Evolutionary conservation across 768 basidiomycete genomes (phyloP), one percentile per base, ranked within the genome.

Genomic region (Agaricus bisporus): DNA sequence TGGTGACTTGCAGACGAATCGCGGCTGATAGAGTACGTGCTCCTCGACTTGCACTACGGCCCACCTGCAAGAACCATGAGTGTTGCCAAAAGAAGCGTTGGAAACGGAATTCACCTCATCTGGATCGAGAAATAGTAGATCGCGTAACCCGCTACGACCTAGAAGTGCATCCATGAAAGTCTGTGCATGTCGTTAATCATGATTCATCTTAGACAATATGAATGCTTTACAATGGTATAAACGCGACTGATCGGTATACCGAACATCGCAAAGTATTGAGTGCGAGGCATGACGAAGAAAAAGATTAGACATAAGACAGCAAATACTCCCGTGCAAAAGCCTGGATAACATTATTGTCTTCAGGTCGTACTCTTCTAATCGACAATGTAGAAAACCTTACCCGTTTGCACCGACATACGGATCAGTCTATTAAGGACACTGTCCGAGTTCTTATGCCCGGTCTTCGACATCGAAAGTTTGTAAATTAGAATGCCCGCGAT

Each of bases 171-270:
- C 59, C 56, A 64, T 60, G 20, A 61, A 55, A n/a, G 61, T 60
- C 62, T 61, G 44, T 18, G 25, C 18, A 20, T 41, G 2, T 36
- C 10, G 12, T 56, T 14, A 42, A 20, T 20, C 18, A 4, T 14
- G 28, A 14, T 8, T 15, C 12, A 28, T 38, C 15, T 25, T 37
- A 18, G 44, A 45, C 26, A 29, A 5, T 9, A 20, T 29, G 22
- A 6, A 45, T 39, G 15, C 20, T 57, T 47, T 35, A 63, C 70
- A 45, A 69, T 70, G 14, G 68, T 67, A 44, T 73, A 73, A 44
- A 73, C 67, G 26, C 70, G 68, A 29, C 70, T 66, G 36, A 71
- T 63, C 5, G 69, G 67, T 25, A 70, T 66, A 14, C 64, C 65
- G 29, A 72, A 68, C 64, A 73, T 67, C 18, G 60, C 67, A 38